A percentile compares a stretch with the other conserved stretches of the same genome.
Evolutionary conservation across 805 yeast species (phyloP).

Genomic region (Saccharomycodes ludwigii): DNA sequence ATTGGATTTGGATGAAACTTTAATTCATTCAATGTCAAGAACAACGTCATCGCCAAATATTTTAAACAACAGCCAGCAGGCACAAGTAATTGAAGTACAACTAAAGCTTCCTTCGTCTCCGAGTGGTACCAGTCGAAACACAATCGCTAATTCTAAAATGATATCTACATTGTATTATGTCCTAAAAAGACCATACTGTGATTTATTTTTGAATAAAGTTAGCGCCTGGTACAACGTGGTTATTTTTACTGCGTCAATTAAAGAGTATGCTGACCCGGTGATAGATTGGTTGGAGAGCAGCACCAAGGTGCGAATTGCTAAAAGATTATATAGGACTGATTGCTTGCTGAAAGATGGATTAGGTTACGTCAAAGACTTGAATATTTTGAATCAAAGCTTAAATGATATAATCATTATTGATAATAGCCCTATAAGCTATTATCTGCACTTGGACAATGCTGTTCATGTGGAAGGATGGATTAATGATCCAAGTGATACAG

Average conservation of each 20-base stretch:
- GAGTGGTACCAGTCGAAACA: not conserved
- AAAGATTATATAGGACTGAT: slow-evolving; percentile 64
- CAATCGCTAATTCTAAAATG: slow-evolving; percentile 33
- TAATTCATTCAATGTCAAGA: slow-evolving; percentile 81
- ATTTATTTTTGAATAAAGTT: slow-evolving; percentile 65
- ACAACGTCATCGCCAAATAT: slow-evolving; percentile 18
- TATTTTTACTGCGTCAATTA: slow-evolving; percentile 88
- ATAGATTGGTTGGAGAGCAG: slow-evolving; percentile 75
- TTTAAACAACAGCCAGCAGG: slow-evolving; percentile 22
- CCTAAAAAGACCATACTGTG: slow-evolving; percentile 86
- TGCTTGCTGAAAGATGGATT: slow-evolving; percentile 69
- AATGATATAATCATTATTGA: slow-evolving; percentile 52
- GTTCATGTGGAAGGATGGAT: slow-evolving; percentile 96
- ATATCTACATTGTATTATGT: slow-evolving; percentile 78
- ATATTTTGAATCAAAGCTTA: not conserved
- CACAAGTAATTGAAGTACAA: slow-evolving; percentile 73
- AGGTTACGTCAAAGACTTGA: slow-evolving; percentile 75
- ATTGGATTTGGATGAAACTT: slow-evolving; percentile 85
- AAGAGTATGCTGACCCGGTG: slow-evolving; percentile 94
- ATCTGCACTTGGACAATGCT: slow-evolving; percentile 76
- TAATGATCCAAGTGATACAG: slow-evolving; percentile 85
- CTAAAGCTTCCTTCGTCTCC: slow-evolving; percentile 19
- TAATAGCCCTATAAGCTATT: slow-evolving; percentile 86
- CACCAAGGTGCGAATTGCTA: slow-evolving; percentile 38
- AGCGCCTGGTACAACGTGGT: slow-evolving; percentile 81